Evolutionary conservation across 495 filamentous ascomycete genomes (phyloP).

Genomic region (Neurospora terricola): DNA sequence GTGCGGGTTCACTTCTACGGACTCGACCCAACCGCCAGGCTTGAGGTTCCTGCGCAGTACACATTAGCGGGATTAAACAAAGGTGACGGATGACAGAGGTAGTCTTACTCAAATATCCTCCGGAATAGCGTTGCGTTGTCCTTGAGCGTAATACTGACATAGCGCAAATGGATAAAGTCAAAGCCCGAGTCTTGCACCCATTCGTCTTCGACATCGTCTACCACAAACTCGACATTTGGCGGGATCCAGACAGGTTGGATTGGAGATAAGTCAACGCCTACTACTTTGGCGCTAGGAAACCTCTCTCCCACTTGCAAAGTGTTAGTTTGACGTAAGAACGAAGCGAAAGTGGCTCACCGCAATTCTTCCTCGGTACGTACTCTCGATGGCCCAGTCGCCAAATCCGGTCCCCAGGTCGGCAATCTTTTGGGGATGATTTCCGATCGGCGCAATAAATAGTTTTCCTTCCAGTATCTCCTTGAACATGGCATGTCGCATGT

Average conservation of each 20-base stretch:
- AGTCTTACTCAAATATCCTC: slow-evolving; percentile 22
- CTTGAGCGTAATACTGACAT: slow-evolving; percentile 34
- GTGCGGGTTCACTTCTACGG: slow-evolving; percentile 44
- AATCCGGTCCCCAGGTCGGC: slow-evolving; percentile 61
- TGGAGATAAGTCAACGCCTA: slow-evolving; percentile 55
- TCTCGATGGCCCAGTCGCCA: slow-evolving; percentile 54
- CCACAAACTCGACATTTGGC: slow-evolving; percentile 46
- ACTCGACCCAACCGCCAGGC: slow-evolving; percentile 55
- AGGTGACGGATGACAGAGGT: neutral
- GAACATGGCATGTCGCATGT: slow-evolving; percentile 49
- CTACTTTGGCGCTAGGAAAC: slow-evolving; percentile 43
- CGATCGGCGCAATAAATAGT: slow-evolving; percentile 51
- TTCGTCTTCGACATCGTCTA: slow-evolving; percentile 50
- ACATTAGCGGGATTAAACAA: neutral
- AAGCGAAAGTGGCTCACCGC: neutral
- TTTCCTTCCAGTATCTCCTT: slow-evolving; percentile 48
- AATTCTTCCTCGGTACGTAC: slow-evolving; percentile 27
- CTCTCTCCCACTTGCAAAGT: slow-evolving; percentile 38
- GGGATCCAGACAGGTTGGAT: slow-evolving; percentile 50
- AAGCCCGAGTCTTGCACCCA: slow-evolving; percentile 42
- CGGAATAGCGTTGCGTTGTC: slow-evolving; percentile 31
- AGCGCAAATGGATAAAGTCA: slow-evolving; percentile 43
- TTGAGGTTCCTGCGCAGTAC: slow-evolving; percentile 36
- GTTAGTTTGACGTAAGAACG: neutral
- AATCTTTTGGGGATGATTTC: slow-evolving; percentile 43